phyloP scores from a whole-genome alignment of 2,329 filamentous ascomycete species.

The Metarhizium guizhouense region DNA sequence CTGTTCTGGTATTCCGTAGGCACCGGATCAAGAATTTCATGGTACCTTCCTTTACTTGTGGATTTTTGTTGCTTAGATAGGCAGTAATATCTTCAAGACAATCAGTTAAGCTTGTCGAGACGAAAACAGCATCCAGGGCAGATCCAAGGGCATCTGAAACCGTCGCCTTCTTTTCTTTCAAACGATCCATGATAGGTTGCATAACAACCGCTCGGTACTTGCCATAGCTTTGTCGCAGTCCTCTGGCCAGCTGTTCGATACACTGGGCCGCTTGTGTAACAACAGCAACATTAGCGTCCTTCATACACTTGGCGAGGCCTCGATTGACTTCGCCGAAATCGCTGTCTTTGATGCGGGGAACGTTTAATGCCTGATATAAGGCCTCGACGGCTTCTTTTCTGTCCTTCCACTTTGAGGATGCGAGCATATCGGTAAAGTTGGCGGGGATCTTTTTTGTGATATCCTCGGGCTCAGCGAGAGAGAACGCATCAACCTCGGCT shows the following conservation, averaged over 20 bases:
- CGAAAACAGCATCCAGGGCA: slow-evolving; percentile 65
- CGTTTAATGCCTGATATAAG: slow-evolving; percentile 65
- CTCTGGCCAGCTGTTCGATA: slow-evolving; percentile 81
- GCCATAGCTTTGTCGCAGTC: slow-evolving; percentile 65
- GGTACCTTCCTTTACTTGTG: slow-evolving; percentile 92
- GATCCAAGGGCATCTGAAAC: slow-evolving; percentile 82
- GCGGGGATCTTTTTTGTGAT: slow-evolving; percentile 72
- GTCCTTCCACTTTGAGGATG: slow-evolving; percentile 96
- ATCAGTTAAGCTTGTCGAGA: slow-evolving; percentile 64
- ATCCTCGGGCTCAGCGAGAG: slow-evolving; percentile 80
- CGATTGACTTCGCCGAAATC: slow-evolving; percentile 79
- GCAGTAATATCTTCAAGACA: slow-evolving; percentile 86
- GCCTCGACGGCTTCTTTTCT: slow-evolving; percentile 89
- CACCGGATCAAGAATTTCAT: slow-evolving; percentile 89
- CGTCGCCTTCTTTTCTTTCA: slow-evolving; percentile 93
- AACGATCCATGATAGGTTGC: slow-evolving; percentile 82
- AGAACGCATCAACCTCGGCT: slow-evolving; percentile 67
- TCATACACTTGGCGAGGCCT: slow-evolving; percentile 91
- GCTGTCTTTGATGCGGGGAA: slow-evolving; percentile 85
- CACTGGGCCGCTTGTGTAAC: slow-evolving; percentile 90
- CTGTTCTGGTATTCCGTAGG: slow-evolving; percentile 71
- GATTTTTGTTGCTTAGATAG: slow-evolving; percentile 88
- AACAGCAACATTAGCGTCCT: slow-evolving; percentile 94
- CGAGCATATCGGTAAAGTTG: slow-evolving; percentile 74
- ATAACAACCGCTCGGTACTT: slow-evolving; percentile 77